These are phyloP conservation scores for Aspergillus coremiiformis DNA, from an alignment of 495 filamentous ascomycete genomes.

Conservation along the genomic window DNA sequence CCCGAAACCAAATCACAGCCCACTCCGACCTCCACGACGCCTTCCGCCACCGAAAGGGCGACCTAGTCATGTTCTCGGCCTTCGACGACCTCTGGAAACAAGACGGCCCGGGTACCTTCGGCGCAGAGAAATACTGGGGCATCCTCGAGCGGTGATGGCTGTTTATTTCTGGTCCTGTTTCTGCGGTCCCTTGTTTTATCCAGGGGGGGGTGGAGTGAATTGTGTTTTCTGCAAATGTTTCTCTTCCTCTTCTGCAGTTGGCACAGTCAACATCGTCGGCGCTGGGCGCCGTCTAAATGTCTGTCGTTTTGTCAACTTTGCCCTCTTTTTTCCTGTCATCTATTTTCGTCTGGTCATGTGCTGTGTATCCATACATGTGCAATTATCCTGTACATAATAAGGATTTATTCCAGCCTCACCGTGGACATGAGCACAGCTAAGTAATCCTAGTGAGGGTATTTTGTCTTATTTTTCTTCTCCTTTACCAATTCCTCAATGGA, in stretches of 20 bases:
- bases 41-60: conserved; percentile 37
- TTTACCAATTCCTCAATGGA: too few relatives aligned
- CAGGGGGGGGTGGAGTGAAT: too few relatives aligned
- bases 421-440: not conserved
- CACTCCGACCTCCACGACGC: conserved; percentile 49
- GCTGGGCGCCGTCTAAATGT: not conserved
- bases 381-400: not conserved
- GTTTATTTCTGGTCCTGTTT: not conserved
- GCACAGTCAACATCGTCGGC: not conserved
- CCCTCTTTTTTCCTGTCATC: not conserved
- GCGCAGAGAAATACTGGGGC: conserved; percentile 69
- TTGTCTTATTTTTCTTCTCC: too few relatives aligned
- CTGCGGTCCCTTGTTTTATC: not conserved
- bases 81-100: conserved; percentile 76
- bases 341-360: not conserved
- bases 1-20: conserved; percentile 59
- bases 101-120: conserved; percentile 54
- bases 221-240: too few relatives aligned
- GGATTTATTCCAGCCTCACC: not conserved
- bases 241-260: too few relatives aligned
- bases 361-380: not conserved
- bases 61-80: conserved; percentile 63
- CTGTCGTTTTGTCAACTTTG: not conserved
- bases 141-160: conserved; percentile 29
- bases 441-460: too few relatives aligned